Conservation (phyloP, 1,284 basidiomycete species). For the Fomitopsis betulina region DNA sequence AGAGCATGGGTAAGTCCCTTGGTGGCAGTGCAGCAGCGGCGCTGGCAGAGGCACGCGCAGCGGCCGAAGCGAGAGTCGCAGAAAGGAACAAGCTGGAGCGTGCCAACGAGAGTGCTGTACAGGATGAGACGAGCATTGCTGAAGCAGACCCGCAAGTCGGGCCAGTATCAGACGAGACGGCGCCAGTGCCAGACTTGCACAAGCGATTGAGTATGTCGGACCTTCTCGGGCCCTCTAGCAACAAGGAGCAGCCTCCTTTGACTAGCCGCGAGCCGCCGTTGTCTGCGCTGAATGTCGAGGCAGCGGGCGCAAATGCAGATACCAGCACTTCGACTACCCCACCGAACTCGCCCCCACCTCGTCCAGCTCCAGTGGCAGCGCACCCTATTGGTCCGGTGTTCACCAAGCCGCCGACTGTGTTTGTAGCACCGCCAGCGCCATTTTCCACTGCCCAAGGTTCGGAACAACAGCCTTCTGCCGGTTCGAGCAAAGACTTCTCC, state of each 20-base stretch:
- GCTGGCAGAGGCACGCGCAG: slow-evolving; percentile 64
- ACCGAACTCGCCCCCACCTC: slow-evolving; percentile 43
- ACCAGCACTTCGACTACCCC: slow-evolving; percentile 51
- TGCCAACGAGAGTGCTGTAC: background rate
- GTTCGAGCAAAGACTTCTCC: slow-evolving; percentile 19
- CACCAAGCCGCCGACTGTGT: slow-evolving; percentile 54
- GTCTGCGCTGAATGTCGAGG: background rate
- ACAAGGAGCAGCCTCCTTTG: slow-evolving; percentile 2
- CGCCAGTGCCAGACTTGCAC: slow-evolving; percentile 18
- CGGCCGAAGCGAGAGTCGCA: slow-evolving; percentile 66
- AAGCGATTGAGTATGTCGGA: slow-evolving; percentile 54
- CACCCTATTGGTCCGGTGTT: slow-evolving; percentile 45
- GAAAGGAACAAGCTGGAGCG: slow-evolving; percentile 48
- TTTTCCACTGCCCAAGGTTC: slow-evolving; percentile 9
- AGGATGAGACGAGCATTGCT: slow-evolving; percentile 7
- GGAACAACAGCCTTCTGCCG: slow-evolving; percentile 2
- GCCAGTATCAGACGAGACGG: background rate
- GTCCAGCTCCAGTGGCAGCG: slow-evolving; percentile 27
- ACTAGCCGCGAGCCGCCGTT: background rate
- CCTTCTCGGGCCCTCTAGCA: slow-evolving; percentile 28
- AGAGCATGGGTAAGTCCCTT: slow-evolving; percentile 58
- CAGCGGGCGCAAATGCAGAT: slow-evolving; percentile 12
- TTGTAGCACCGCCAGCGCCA: slow-evolving; percentile 33
- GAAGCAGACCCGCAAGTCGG: slow-evolving; percentile 1
- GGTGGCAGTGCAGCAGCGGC: slow-evolving; percentile 55